Percentiles rank a stretch among this genome's conserved stretches.
phyloP scores from a whole-genome alignment of 176 grass and related monocot genomes.

The Puya raimondii region DNA sequence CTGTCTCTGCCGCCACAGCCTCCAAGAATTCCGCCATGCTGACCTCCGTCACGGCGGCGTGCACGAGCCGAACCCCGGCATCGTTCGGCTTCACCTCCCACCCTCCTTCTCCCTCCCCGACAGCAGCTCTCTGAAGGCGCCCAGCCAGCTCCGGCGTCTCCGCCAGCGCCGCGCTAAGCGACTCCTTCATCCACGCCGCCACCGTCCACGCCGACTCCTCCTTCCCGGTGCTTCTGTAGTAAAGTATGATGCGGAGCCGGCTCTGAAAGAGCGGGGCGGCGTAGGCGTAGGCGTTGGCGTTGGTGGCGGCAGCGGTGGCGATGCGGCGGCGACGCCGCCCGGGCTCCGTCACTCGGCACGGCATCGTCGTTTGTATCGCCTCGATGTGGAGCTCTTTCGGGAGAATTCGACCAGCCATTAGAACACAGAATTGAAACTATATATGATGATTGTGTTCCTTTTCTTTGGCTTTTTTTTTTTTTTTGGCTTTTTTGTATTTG shows the following conservation, averaged over 20 bases:
- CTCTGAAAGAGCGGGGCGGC: constrained; percentile 27
- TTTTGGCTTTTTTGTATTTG: too few species aligned
- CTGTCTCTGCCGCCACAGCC: constrained; percentile 20
- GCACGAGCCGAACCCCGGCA: constrained; percentile 51
- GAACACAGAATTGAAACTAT: not conserved
- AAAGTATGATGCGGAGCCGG: constrained; percentile 47
- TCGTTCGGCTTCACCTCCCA: constrained; percentile 92
- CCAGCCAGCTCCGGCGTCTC: constrained; percentile 60
- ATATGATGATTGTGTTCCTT: too few species aligned
- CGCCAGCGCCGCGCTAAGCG: constrained; percentile 44
- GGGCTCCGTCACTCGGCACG: constrained; percentile 14
- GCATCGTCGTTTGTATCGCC: constrained; percentile 53
- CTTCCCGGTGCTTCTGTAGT: constrained; percentile 33
- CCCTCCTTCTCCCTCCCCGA: constrained; percentile 15
- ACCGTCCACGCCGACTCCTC: constrained; percentile 32
- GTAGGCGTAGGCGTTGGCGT: constrained; percentile 6
- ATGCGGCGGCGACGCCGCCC: constrained; percentile 28
- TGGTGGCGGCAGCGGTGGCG: not conserved
- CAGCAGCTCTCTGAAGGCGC: constrained; percentile 34
- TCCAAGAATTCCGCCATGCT: constrained; percentile 46
- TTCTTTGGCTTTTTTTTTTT: too few species aligned
- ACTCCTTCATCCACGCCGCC: constrained; percentile 50
- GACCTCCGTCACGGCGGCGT: constrained; percentile 46
- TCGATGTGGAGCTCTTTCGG: constrained; percentile 38
- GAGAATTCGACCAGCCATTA: not conserved